Conservation (phyloP, 1,139 yeast species). For the Scheffersomyces segobiensis region DNA sequence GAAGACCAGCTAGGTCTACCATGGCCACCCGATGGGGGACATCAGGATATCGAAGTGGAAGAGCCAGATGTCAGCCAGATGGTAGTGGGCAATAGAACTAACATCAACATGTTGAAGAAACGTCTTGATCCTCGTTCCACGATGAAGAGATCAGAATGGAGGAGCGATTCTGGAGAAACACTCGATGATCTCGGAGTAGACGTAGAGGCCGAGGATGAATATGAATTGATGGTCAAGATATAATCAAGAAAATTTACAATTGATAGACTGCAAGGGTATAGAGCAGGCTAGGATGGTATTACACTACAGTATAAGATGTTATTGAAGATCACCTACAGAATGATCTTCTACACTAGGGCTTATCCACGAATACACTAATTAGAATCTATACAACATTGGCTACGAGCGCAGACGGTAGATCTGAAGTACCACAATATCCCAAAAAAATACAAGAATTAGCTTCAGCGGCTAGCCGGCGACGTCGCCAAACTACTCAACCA, state of each 20-base stretch:
- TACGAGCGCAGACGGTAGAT: background rate
- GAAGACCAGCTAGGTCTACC: constrained; percentile 67
- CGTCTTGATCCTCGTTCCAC: constrained; percentile 23
- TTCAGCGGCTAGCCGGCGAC: background rate
- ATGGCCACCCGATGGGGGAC: constrained; percentile 89
- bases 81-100: constrained; percentile 19
- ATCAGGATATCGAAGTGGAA: constrained; percentile 30
- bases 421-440: background rate
- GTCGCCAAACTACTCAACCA: background rate
- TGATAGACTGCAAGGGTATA: background rate
- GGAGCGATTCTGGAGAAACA: constrained; percentile 77
- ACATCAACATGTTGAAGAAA: constrained; percentile 15
- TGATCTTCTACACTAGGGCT: too few relatives aligned
- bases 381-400: background rate
- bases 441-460: background rate
- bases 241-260: background rate
- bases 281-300: background rate
- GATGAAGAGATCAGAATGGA: constrained; percentile 56
- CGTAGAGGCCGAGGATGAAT: constrained; percentile 54
- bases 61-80: constrained; percentile 14
- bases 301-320: background rate
- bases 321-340: too few relatives aligned
- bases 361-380: too few relatives aligned
- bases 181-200: constrained; percentile 89
- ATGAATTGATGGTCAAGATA: constrained; percentile 10